These are phyloP conservation scores for Eimeria praecox DNA, from an alignment of 169 alveolate genomes.

Conservation along the genomic window DNA sequence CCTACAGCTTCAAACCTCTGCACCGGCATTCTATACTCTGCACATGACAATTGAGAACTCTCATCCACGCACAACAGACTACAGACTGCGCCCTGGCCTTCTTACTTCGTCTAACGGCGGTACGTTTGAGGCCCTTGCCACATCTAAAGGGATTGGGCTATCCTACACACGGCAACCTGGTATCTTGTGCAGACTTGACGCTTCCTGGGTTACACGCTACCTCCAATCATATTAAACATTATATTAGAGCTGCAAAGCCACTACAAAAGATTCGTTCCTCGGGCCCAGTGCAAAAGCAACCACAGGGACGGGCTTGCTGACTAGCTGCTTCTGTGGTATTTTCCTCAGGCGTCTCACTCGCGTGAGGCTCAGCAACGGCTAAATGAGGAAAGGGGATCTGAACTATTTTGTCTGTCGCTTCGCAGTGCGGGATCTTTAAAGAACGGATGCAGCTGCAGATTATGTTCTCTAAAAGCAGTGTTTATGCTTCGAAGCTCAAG, in stretches of 20 bases:
- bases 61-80: not conserved
- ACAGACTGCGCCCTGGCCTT: constrained; percentile 2
- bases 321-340: not conserved
- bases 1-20: not conserved
- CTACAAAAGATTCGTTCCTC: not conserved
- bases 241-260: not conserved
- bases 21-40: not conserved
- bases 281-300: not conserved
- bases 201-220: not conserved
- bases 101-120: not conserved
- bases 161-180: not conserved
- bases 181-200: not conserved
- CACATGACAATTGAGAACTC: not conserved
- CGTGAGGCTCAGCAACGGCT: not conserved
- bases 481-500: not conserved
- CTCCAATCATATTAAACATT: not conserved
- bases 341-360: not conserved
- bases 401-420: not conserved
- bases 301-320: not conserved
- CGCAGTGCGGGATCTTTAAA: not conserved
- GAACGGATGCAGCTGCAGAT: not conserved
- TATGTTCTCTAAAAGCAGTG: not conserved
- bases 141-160: not conserved
- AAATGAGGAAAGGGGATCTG: not conserved
- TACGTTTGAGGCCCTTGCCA: not conserved